Evolutionary conservation across 345 rosid genomes (phyloP).

Genomic region (Raphanus raphanistrum): DNA sequence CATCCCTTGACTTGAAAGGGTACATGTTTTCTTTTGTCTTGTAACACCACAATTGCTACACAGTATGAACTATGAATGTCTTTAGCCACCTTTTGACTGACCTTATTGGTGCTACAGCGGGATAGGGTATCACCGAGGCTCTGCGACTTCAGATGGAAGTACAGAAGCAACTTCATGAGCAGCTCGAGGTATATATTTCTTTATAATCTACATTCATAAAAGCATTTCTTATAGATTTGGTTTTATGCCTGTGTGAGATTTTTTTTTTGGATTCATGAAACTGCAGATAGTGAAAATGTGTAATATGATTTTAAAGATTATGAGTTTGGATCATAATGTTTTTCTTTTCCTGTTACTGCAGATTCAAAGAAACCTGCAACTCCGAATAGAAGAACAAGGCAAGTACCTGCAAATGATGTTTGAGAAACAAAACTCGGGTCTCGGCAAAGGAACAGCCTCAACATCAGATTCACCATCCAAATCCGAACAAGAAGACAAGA

Average conservation of each 20-base stretch:
- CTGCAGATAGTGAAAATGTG: not conserved
- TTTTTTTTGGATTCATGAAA: not conserved
- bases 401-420: constrained; percentile 94
- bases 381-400: constrained; percentile 96
- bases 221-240: not conserved
- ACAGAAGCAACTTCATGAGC: constrained; percentile 92
- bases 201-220: not conserved
- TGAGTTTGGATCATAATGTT: not conserved
- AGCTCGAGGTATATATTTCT: constrained; percentile 71
- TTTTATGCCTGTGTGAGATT: not conserved
- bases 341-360: constrained; percentile 34
- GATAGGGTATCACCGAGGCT: constrained; percentile 89
- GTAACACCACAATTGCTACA: constrained; percentile 10
- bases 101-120: constrained; percentile 68
- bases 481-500: constrained; percentile 41
- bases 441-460: constrained; percentile 54
- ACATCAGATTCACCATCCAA: constrained; percentile 43
- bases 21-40: constrained; percentile 36
- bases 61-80: no score
- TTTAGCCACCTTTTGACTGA: no score
- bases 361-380: constrained; percentile 91
- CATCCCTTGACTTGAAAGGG: constrained; percentile 86
- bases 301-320: not conserved
- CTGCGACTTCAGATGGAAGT: constrained; percentile 95
- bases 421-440: constrained; percentile 80